A percentile compares a stretch with the other conserved stretches of the same genome.
Conservation (phyloP, 2,329 filamentous ascomycete species). For the Fusarium sp. region DNA sequence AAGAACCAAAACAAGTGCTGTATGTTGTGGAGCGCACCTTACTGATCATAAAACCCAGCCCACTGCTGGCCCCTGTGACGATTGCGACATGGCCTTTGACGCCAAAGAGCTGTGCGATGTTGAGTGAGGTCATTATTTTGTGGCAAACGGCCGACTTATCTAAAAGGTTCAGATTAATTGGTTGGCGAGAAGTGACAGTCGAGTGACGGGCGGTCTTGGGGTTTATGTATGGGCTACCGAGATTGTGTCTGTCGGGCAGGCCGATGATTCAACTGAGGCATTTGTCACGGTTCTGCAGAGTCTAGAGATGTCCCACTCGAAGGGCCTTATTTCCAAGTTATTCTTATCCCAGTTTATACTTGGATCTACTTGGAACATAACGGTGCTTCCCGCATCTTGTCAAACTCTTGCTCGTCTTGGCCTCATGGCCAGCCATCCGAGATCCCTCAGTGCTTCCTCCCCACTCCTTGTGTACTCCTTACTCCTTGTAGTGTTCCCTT, state of each 20-base stretch:
- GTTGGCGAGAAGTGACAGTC: background rate
- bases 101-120: background rate
- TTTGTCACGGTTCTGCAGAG: background rate
- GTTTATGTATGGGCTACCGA: background rate
- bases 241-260: background rate
- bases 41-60: background rate
- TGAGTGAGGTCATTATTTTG: background rate
- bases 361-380: background rate
- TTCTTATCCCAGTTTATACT: background rate
- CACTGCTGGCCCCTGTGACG: background rate
- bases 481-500: conserved; percentile 57
- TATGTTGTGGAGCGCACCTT: background rate
- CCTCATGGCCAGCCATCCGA: background rate
- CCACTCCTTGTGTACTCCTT: conserved; percentile 49
- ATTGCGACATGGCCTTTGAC: background rate
- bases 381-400: background rate
- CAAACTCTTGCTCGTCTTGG: background rate
- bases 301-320: background rate
- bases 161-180: background rate
- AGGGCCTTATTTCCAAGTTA: background rate
- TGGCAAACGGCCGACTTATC: background rate
- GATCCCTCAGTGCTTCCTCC: background rate
- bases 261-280: background rate
- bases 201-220: background rate
- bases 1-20: background rate